Base-by-base conservation (phyloP, 2,329 filamentous ascomycete species). In the Aspergillus awamori region DNA sequence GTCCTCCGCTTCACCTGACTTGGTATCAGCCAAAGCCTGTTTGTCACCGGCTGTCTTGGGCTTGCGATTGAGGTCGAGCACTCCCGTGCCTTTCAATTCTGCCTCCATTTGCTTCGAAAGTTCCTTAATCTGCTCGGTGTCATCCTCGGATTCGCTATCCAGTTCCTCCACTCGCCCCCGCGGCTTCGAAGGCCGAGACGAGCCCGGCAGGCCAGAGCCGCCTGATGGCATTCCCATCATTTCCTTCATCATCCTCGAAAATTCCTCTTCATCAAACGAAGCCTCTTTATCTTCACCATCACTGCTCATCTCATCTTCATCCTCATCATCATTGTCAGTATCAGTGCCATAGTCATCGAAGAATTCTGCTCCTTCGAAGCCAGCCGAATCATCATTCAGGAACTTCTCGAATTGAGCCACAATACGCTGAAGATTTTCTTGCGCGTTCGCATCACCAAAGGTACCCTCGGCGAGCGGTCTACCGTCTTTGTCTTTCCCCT, bases 381-480 rank as follows among this genome's bases (percentile, higher is more conserved):
- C 93, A 0, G 93, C 92, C 49, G 84, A 85, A 10, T 96, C 90
- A 68, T 98, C 92, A 59, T 96, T 91, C 49, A 99, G 77, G 69
- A 99, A 98, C 11, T 90, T 83, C 71, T 97, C 93, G 70, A 99
- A 98, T n/a, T 92, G 87, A 51, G 91, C 89, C 0, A 99, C 95
- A 74, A 98, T 97, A 71, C 94, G 94, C 57, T 90, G 88, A 22
- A 99, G 81, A 72, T 97, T 80, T 65, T 79, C 76, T 57, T 82
- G 75, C 1, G 79, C 73, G 7, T 71, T 73, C 41, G 78, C 77
- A 48, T 80, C 77, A n/a, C 80, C 81, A 67, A 83, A 83, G 8
- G 69, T 70, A 1, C 76, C 77, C 11, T 57, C 53, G 26, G 69
- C 66, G 11, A 57, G 53, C 6, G 51, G 53, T 22, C 53, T 64